Evolutionary conservation across 2,329 filamentous ascomycete genomes (phyloP).

Genomic region (Penicillium oxalicum): DNA sequence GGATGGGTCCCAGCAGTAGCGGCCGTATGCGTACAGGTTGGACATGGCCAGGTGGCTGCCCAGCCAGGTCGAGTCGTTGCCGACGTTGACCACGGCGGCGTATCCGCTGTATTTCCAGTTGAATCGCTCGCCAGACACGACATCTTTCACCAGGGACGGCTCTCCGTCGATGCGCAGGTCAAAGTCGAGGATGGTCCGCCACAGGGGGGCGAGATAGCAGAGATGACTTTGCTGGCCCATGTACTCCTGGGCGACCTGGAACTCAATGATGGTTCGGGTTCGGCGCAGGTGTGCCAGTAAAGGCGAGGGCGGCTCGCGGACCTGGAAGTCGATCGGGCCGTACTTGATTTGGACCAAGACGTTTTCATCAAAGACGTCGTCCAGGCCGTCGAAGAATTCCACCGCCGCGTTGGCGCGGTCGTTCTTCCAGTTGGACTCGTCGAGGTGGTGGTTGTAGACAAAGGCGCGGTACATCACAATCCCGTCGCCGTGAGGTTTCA

Average conservation of each 20-base stretch:
- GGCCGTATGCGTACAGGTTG: conserved; percentile 65
- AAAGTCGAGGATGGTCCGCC: conserved; percentile 63
- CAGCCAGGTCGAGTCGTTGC: conserved; percentile 61
- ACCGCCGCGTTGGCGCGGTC: conserved; percentile 67
- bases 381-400: conserved; percentile 59
- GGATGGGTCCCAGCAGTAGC: conserved; percentile 59
- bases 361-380: conserved; percentile 62
- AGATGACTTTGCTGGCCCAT: conserved; percentile 64
- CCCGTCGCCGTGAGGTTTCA: conserved; percentile 52
- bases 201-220: conserved; percentile 62
- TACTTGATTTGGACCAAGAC: conserved; percentile 70
- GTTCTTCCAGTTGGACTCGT: conserved; percentile 56
- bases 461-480: conserved; percentile 67
- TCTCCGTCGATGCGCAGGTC: conserved; percentile 57
- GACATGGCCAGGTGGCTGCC: conserved; percentile 65
- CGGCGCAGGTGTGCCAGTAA: conserved; percentile 52
- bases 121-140: conserved; percentile 57
- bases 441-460: conserved; percentile 57
- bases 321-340: conserved; percentile 68
- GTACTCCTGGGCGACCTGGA: conserved; percentile 65
- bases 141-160: conserved; percentile 53
- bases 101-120: conserved; percentile 54
- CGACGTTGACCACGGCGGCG: conserved; percentile 63
- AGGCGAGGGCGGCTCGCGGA: conserved; percentile 61
- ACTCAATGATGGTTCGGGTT: conserved; percentile 46